phyloP scores from a whole-genome alignment of 2,329 filamentous ascomycete genomes.

The Hirsutella rhossiliensis region DNA sequence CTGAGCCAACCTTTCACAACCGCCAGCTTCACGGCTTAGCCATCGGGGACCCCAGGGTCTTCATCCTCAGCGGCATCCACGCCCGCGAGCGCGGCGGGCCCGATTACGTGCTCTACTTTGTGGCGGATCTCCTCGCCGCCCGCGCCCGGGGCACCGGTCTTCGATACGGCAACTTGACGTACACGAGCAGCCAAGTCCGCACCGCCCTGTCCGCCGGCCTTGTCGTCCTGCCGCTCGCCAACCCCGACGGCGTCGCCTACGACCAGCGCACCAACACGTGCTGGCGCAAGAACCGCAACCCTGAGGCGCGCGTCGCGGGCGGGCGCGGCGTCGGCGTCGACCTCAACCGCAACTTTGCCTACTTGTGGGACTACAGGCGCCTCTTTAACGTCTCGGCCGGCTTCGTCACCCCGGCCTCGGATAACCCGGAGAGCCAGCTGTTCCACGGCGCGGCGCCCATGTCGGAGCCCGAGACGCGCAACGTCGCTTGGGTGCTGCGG shows the following conservation, averaged over 20 bases:
- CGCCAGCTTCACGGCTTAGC: conserved; percentile 25
- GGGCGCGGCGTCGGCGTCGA: conserved; percentile 30
- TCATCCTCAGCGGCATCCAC: conserved; percentile 41
- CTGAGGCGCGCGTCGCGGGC: conserved; percentile 17
- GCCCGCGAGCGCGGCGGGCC: conserved; percentile 45
- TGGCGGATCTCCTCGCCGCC: conserved; percentile 43
- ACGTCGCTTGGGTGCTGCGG: conserved; percentile 39
- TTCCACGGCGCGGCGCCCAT: conserved; percentile 38
- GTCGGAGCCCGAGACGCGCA: conserved; percentile 45
- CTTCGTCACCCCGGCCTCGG: conserved; percentile 20
- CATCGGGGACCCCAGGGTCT: conserved; percentile 36
- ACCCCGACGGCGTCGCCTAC: conserved; percentile 40
- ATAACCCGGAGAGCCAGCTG: conserved; percentile 28
- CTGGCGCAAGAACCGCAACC: conserved; percentile 46
- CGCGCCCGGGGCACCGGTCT: conserved; percentile 35
- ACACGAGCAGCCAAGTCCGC: conserved; percentile 38
- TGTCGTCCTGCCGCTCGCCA: conserved; percentile 38
- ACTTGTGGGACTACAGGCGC: conserved; percentile 39
- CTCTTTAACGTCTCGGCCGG: conserved; percentile 28
- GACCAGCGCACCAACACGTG: conserved; percentile 36
- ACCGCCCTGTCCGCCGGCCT: conserved; percentile 39
- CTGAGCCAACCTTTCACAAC: conserved; percentile 30
- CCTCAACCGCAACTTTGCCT: conserved; percentile 46
- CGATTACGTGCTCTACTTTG: conserved; percentile 45
- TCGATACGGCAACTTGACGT: conserved; percentile 37